Base-by-base conservation (phyloP, 208 protist species). In the Porcisia deanei region DNA sequence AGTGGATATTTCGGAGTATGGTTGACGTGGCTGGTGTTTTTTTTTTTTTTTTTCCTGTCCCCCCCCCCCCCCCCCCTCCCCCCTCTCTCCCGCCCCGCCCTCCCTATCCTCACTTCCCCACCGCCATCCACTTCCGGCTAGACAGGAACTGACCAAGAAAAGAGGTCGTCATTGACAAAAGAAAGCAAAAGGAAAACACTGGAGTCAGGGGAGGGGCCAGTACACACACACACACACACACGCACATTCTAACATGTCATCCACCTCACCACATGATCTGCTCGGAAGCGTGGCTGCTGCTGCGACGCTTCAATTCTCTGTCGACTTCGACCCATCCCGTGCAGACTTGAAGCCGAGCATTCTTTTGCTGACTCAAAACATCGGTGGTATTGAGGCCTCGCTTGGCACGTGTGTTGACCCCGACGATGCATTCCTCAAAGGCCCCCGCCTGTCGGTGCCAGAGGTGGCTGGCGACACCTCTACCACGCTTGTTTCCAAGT, bases 331-430 rank as follows among this genome's bases (percentile, higher is more conserved):
- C 55, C 60, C 68, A 22, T 49, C 70, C 43, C 68, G 47, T 37
- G 63, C 58, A 12, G 71, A 76, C 49, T 68, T 69, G 16, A 85
- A 86, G 58, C 89, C 89, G 70, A 86, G 79, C 16, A 75, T 93
- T 61, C 84, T 96, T 0, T 57, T 94, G 4, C 61, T 96, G 3
- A 92, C 92, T 6, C 92, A 96, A 75, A 96, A 96, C 68, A 77
- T 96, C 52, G 90, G 92, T 52, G 86, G 84, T 73, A 87, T 96
- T 68, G 85, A 85, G 22, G 81, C 79, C 3, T 65, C 63, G 3
- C 53, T 49, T 37, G 43, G 34, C 37, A 59, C 41, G 8, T 2
- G 30, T 30, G 45, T 14, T 20, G 53, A 41, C 37, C 43, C 47
- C 30, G 57, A 37, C 41, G 65, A 79, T 20, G 52, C 60, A 8